phyloP scores from a whole-genome alignment of 768 basidiomycete species.

The Exidia glandulosa region DNA sequence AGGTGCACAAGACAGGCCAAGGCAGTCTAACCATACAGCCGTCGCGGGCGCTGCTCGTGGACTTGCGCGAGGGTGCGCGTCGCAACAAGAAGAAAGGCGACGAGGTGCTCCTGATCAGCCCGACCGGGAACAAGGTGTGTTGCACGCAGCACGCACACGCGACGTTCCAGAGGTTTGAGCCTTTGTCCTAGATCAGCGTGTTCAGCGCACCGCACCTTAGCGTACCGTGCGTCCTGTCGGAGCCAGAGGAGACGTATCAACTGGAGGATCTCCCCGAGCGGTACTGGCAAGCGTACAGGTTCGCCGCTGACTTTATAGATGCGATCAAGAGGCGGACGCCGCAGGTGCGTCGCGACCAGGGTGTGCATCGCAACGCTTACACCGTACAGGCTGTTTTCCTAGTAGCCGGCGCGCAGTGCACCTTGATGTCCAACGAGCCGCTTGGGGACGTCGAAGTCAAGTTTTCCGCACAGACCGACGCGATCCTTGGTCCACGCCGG shows the following conservation, averaged over 20 bases:
- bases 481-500: no score
- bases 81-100: slow-evolving; percentile 26
- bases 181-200: slow-evolving; percentile 28
- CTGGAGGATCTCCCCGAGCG: slow-evolving; percentile 27
- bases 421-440: slow-evolving; percentile 43
- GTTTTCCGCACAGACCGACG: no score
- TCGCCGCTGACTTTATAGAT: slow-evolving; percentile 32
- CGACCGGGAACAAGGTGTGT: slow-evolving; percentile 28
- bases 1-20: slow-evolving; percentile 36
- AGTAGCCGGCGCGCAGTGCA: slow-evolving; percentile 29
- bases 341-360: no score
- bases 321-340: slow-evolving; percentile 44
- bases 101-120: slow-evolving; percentile 34
- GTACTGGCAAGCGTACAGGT: slow-evolving; percentile 37
- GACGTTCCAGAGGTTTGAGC: background rate
- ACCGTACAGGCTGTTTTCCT: slow-evolving; percentile 31
- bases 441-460: slow-evolving; percentile 37
- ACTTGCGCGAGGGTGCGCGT: slow-evolving; percentile 29
- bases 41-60: slow-evolving; percentile 38
- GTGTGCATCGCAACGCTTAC: no score
- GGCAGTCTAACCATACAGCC: slow-evolving; percentile 42
- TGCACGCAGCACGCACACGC: no score
- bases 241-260: slow-evolving; percentile 26
- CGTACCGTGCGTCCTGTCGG: slow-evolving; percentile 36
- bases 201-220: slow-evolving; percentile 41